Evolutionary conservation across 495 filamentous ascomycete genomes (phyloP), one percentile per base, ranked within the genome.

Genomic region (Penicillium verhagenii): DNA sequence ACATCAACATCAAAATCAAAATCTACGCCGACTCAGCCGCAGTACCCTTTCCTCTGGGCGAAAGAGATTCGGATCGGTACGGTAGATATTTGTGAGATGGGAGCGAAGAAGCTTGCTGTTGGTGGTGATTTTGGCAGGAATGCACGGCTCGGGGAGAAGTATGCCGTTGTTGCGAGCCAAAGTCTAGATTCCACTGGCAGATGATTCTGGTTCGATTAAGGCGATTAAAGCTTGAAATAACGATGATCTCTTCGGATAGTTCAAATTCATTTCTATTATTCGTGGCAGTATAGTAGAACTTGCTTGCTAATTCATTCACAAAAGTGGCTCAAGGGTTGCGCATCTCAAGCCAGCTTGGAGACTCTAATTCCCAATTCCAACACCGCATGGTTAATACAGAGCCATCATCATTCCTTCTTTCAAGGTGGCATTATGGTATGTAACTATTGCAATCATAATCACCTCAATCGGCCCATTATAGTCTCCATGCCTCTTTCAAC

Each of bases 391-490:
- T 29, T 11, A 4, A 20, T 40, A 14, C 31, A 49, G 10, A 31
- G 11, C 6, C 7, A 21, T 9, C 13, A 19, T 23, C 39, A 38
- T 50, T 8, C 14, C 19, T 44, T 44, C 21, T 37, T n/a, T 26
- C 11, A 4, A 16, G 14, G 33, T 35, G 33, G 33, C 14, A 35
- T 35, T 5, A 9, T 28, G 1, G 4, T n/a, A 35, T n/a, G n/a
- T 14, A 35, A n/a, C 6, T 28, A 28, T 28, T 28, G n/a, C n/a
- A n/a, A 28, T 6, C 23, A 43, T 16, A 16, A 70, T 80, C 65
- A 96, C 72, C 90, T 91, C 24, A 96, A 79, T 73, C 89, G 91
- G 47, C 87, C 84, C 91, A 97, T 93, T 47, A 96, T 88, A 13
- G 92, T 97, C 73, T 96, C 92, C 35, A 78, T 67, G 0, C 89